Evolutionary conservation across 83 land plant species (phyloP), one percentile per base, ranked within the genome.

Genomic region (Picea abies): DNA sequence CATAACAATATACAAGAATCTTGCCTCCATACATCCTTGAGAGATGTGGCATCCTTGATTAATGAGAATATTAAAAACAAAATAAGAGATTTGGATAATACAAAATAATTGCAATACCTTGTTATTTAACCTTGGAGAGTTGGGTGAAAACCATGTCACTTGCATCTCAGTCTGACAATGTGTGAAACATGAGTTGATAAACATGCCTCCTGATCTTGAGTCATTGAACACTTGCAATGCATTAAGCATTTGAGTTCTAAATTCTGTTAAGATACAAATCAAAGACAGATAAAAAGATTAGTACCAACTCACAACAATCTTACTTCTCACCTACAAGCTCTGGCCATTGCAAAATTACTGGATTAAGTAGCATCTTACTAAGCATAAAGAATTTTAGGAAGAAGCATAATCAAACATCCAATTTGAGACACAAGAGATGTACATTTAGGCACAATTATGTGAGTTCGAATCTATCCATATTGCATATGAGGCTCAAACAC

Each of bases 101-200:
- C 32, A 69, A 82, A 68, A 35, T 12, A 39, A 32, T 32, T 14
- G 73, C 9, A 26, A 56, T 82, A 92, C 92, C 89, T 83, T 90
- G 60, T 89, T 90, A 78, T 83, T 69, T 20, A 90, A 67, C 78
- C 87, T 85, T 14, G 92, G 95, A 78, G 94, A 90, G 75, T 25
- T 19, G 39, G 88, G 86, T 15, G 88, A 84, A 84, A 90, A 92
- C 95, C 95, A 93, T 65, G 93, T 93, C 41, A 69, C 77, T 63
- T 83, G 22, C 69, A 62, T 79, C 87, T 76, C 84, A 65, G 95
- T 86, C 64, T 93, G 95, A 78, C 93, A 93, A 70, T 93, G 95
- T 35, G 64, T 49, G 79, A 78, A 93, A 84, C 95, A 90, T 58
- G 95, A 93, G 79, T 90, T 89, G 79, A 93, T 78, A 79, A 87